These are phyloP conservation scores for Firmiana major DNA, from an alignment of 345 rosid species.

Conservation along the genomic window DNA sequence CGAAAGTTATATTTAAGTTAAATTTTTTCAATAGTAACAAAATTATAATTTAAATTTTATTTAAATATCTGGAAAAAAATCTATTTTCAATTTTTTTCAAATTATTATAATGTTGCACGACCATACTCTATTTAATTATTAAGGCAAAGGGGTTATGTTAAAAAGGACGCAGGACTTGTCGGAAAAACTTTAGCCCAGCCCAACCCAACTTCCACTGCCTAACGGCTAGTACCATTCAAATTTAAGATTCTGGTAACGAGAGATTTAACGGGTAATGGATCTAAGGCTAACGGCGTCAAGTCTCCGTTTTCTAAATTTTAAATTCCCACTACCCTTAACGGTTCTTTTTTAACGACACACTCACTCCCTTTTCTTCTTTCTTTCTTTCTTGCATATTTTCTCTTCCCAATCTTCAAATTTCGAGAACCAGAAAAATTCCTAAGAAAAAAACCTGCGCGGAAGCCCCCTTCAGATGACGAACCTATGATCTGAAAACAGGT, in stretches of 20 bases:
- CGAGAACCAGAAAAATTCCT: background rate
- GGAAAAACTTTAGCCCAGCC: background rate
- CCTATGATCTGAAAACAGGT: background rate
- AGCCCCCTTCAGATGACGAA: background rate
- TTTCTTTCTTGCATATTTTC: background rate
- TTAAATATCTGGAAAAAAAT: no score
- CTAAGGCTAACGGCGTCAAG: background rate
- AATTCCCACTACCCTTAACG: conserved; percentile 1
- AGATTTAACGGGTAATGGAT: background rate
- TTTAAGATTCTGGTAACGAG: background rate
- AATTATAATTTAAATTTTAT: no score
- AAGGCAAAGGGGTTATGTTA: no score
- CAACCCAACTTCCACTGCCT: background rate
- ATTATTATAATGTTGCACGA: no score
- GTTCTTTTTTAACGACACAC: background rate
- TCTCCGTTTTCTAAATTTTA: background rate
- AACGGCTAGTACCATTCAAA: background rate
- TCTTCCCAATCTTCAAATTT: background rate
- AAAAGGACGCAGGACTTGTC: background rate
- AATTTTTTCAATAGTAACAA: no score
- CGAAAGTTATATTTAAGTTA: no score
- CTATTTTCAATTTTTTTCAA: no score
- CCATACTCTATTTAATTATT: no score
- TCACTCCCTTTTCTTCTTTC: no score
- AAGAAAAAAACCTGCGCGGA: background rate